Evolutionary conservation across 2,329 filamentous ascomycete genomes (phyloP).

Genomic region (Lecanicillium sp.): DNA sequence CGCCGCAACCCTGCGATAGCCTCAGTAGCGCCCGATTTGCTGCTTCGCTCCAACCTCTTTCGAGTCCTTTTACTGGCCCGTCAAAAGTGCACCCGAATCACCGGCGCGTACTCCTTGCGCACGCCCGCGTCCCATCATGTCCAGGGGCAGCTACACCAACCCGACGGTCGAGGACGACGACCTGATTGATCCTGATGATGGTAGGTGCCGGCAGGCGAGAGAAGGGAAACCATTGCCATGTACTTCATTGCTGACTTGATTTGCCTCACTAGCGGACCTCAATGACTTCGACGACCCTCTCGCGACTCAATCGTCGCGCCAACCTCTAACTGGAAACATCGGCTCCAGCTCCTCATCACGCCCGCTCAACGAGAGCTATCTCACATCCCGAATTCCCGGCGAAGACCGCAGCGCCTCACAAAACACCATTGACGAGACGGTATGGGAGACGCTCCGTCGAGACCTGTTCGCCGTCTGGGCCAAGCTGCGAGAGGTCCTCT

Average conservation of each 20-base stretch:
- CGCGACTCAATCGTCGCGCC: conserved; percentile 58
- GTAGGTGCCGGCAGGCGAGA: conserved; percentile 43
- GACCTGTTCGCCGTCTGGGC: conserved; percentile 92
- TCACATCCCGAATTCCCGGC: conserved; percentile 83
- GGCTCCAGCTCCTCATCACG: conserved; percentile 49
- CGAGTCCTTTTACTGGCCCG: too few species aligned
- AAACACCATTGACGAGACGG: conserved; percentile 93
- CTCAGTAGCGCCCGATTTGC: too few species aligned
- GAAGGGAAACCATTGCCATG: too few species aligned
- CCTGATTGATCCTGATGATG: conserved; percentile 72
- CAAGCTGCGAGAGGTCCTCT: conserved; percentile 96
- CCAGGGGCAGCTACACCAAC: conserved; percentile 52
- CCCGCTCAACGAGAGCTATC: conserved; percentile 65
- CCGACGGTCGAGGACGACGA: conserved; percentile 59
- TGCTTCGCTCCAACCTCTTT: too few species aligned
- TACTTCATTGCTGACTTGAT: neutral
- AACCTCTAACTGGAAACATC: conserved; percentile 81
- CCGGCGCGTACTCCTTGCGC: neutral
- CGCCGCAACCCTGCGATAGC: too few species aligned
- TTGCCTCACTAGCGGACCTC: conserved; percentile 82
- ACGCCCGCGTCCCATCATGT: conserved; percentile 34
- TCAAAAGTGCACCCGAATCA: too few species aligned
- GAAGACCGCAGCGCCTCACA: conserved; percentile 84
- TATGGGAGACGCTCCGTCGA: conserved; percentile 93
- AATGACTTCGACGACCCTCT: conserved; percentile 91